Percentiles rank a stretch among this genome's conserved stretches.
Conservation (phyloP, 768 basidiomycete genomes). For the Auriscalpium vulgare region DNA sequence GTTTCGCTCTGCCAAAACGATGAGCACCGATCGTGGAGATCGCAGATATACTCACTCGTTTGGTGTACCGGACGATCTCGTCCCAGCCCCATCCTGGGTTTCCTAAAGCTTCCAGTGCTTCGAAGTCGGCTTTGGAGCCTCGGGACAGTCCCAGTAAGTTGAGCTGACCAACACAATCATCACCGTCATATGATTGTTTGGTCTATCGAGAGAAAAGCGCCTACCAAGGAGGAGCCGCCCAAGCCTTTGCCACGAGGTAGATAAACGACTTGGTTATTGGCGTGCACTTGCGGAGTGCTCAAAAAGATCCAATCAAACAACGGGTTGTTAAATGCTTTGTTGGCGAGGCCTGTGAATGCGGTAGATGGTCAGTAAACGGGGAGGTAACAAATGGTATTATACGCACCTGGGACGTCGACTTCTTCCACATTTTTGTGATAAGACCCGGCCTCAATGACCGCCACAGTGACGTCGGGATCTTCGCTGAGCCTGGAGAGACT, state of each 20-base stretch:
- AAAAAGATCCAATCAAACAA: constrained; percentile 22
- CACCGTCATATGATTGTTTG: neutral
- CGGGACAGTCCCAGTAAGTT: neutral
- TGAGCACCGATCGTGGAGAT: neutral
- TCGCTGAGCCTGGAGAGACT: neutral
- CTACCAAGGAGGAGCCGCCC: constrained; percentile 21
- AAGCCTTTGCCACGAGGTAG: constrained; percentile 22
- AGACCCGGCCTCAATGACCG: neutral
- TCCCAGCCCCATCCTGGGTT: constrained; percentile 23
- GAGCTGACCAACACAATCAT: neutral
- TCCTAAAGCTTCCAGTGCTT: constrained; percentile 16
- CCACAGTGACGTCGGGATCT: neutral
- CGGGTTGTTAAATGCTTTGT: neutral
- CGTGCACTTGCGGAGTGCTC: constrained; percentile 19
- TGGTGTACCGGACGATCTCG: constrained; percentile 16
- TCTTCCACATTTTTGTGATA: neutral
- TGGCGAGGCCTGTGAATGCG: neutral
- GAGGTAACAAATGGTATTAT: neutral
- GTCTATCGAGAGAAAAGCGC: neutral
- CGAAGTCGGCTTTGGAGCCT: constrained; percentile 5
- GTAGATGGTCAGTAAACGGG: neutral
- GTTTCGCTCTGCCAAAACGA: constrained; percentile 3
- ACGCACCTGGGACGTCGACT: neutral
- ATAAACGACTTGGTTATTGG: constrained; percentile 13
- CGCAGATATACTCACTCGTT: constrained; percentile 8